Evolutionary conservation across 805 yeast genomes (phyloP).

Genomic region (Candida maris): DNA sequence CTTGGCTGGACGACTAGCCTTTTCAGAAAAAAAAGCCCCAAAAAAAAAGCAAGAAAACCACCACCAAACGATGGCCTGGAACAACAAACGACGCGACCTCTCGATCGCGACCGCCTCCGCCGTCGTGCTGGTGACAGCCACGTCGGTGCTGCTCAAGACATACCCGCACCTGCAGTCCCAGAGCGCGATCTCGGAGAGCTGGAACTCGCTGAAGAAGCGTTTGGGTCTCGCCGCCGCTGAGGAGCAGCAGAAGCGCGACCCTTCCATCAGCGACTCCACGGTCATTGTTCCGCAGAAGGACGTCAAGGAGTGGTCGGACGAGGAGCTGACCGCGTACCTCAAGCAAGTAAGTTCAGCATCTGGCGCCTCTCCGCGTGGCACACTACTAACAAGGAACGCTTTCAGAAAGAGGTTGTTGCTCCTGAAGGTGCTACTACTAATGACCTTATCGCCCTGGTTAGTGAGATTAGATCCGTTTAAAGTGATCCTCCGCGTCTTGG

Average conservation of each 20-base stretch:
- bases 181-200: conserved; percentile 1
- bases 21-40: too few relatives aligned
- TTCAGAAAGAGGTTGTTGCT: conserved; percentile 43
- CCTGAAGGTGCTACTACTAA: conserved; percentile 43
- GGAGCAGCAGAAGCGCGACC: background rate
- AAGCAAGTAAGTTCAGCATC: conserved; percentile 35
- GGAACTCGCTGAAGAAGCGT: conserved; percentile 3
- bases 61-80: conserved; percentile 13
- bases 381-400: conserved; percentile 10
- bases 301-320: conserved; percentile 33
- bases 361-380: background rate
- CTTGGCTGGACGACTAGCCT: too few relatives aligned
- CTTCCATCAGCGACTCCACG: conserved; percentile 21
- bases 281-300: conserved; percentile 23
- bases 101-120: conserved; percentile 41
- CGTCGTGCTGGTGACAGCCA: conserved; percentile 41
- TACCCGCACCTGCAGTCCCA: conserved; percentile 43
- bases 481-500: conserved; percentile 2
- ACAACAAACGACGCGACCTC: conserved; percentile 23
- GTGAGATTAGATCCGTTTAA: conserved; percentile 34
- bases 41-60: too few relatives aligned
- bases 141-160: conserved; percentile 40
- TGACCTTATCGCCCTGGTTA: conserved; percentile 46
- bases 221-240: conserved; percentile 6
- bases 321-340: conserved; percentile 35